phyloP scores from a whole-genome alignment of 805 yeast genomes.

The Ogataea methanolica region DNA sequence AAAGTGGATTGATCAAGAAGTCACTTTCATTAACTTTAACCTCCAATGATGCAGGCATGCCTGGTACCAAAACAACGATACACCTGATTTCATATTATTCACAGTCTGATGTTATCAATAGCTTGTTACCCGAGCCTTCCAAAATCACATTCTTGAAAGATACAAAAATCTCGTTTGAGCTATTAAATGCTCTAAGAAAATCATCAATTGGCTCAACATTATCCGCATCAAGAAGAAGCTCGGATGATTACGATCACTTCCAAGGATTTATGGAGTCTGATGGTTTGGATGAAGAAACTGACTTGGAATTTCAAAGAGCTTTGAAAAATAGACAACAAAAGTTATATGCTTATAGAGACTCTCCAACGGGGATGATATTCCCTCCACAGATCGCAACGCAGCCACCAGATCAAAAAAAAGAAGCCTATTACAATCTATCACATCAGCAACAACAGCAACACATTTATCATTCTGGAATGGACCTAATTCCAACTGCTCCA shows the following conservation, averaged over 20 bases:
- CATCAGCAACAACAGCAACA: conserved; percentile 1
- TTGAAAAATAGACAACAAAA: conserved; percentile 12
- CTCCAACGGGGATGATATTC: conserved; percentile 1
- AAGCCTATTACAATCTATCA: not conserved
- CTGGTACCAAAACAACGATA: conserved; percentile 37
- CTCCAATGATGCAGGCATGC: conserved; percentile 7
- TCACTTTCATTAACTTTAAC: conserved; percentile 64
- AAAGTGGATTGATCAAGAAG: conserved; percentile 75
- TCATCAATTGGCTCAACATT: conserved; percentile 49
- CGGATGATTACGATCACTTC: conserved; percentile 9
- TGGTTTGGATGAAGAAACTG: conserved; percentile 15
- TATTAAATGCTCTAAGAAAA: conserved; percentile 55
- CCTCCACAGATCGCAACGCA: conserved; percentile 2
- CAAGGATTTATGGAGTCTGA: conserved; percentile 22
- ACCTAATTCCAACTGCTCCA: not conserved
- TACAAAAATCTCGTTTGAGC: conserved; percentile 39
- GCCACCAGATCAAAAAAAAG: not conserved
- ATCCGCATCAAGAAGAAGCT: conserved; percentile 10
- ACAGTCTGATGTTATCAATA: conserved; percentile 65
- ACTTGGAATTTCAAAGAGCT: conserved; percentile 15
- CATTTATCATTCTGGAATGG: not conserved
- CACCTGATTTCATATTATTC: conserved; percentile 79
- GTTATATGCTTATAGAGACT: not conserved
- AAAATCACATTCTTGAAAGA: conserved; percentile 46
- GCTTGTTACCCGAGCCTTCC: conserved; percentile 54